Evolutionary conservation across 2,329 filamentous ascomycete genomes (phyloP), one percentile per base, ranked within the genome.

Genomic region (Hysterium pulicare): DNA sequence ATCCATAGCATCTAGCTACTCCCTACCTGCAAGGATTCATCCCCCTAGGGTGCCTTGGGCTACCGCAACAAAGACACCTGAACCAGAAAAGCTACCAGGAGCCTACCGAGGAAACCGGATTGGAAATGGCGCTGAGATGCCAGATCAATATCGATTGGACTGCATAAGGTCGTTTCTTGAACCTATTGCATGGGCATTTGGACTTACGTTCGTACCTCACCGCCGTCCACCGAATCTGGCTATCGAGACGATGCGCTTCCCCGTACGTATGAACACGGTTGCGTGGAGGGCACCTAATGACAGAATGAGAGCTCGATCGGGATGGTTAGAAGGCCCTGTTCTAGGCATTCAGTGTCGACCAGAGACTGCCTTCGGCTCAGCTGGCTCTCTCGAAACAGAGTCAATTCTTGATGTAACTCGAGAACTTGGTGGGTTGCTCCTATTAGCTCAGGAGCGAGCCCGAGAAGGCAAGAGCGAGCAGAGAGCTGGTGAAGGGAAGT

Each of bases 371-470:
- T 83, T 83, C 57, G 72, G 71, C 11, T 45, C 53, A 22, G 57
- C 43, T n/a, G 57, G 56, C 19, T 49, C 54, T 20, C 33, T 62
- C 38, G 46, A 61, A 26, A 52, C 60, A 16, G 61, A 64, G 28
- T 61, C 60, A 3, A 51, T 59, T 10, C 70, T 81, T 38, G 79
- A 83, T 54, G 50, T 76, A 7, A 69, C 81, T 46, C 71, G 79
- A 41, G 81, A 84, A 52, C 61, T 81, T 3, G 79, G 77, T 4
- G 75, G 71, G 2, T 65, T 82, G 60, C 63, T 84, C 11, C 66
- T 79, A 16, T 57, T 81, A 2, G 81, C 80, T 1, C 78, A 83
- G 57, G 79, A 83, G 58, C 71, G 81, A 28, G 70, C 71, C n/a
- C 70, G 79, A 39, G 72, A 83, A 53, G 79, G 77, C 1, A 68